phyloP scores from a whole-genome alignment of 345 rosid genomes.

The Brassica carinata region DNA sequence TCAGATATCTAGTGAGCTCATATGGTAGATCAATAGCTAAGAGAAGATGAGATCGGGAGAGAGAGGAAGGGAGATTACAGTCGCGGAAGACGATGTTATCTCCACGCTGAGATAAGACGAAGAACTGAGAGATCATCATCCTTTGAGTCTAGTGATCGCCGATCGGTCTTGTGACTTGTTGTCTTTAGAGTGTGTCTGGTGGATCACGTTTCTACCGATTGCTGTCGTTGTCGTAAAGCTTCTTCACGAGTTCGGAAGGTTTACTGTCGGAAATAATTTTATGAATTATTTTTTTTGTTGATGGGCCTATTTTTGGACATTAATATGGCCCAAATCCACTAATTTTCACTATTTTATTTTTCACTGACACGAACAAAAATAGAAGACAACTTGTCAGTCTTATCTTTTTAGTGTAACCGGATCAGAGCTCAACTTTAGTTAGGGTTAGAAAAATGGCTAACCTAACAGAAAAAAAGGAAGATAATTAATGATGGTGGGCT shows the following conservation, averaged over 20 bases:
- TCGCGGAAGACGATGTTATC: slow-evolving; percentile 97
- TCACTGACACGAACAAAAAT: not conserved
- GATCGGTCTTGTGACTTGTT: slow-evolving; percentile 22
- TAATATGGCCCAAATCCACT: slow-evolving; percentile 10
- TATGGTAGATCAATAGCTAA: too few relatives aligned
- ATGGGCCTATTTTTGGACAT: slow-evolving; percentile 10
- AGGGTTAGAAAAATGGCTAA: not conserved
- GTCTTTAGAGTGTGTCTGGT: not conserved
- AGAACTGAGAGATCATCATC: slow-evolving; percentile 93
- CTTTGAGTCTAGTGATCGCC: slow-evolving; percentile 23
- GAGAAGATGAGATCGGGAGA: slow-evolving; percentile 13
- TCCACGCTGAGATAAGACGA: slow-evolving; percentile 96
- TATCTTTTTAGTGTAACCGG: not conserved
- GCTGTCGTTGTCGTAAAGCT: slow-evolving; percentile 21
- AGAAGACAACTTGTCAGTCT: not conserved
- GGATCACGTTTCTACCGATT: slow-evolving; percentile 19
- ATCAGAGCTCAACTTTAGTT: slow-evolving; percentile 1
- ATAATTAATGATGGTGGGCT: not conserved
- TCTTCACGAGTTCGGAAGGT: slow-evolving; percentile 2
- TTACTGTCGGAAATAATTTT: not conserved
- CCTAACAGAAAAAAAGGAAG: too few relatives aligned
- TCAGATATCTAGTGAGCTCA: too few relatives aligned
- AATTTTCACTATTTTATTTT: not conserved
- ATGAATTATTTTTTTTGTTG: not conserved
- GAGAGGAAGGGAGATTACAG: slow-evolving; percentile 54